Percentiles rank a stretch among this genome's conserved stretches.
Conservation (phyloP, 2,329 filamentous ascomycete species). For the Calonectria pteridis region DNA sequence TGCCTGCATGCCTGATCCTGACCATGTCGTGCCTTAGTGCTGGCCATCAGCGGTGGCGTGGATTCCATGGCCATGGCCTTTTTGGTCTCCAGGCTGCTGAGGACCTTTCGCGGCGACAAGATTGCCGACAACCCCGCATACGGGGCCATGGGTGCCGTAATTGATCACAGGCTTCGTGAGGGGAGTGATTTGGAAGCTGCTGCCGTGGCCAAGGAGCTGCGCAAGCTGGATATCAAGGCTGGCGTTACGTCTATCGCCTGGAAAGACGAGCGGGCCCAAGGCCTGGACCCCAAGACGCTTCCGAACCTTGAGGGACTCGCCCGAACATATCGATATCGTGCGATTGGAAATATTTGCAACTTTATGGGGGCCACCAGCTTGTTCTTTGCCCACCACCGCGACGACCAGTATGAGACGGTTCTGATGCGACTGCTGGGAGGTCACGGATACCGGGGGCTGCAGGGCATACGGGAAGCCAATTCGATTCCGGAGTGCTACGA, state of each 20-base stretch:
- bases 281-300: constrained; percentile 51
- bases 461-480: constrained; percentile 73
- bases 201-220: constrained; percentile 56
- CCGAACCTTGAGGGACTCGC: constrained; percentile 83
- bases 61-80: constrained; percentile 97
- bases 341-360: constrained; percentile 73
- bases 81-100: constrained; percentile 69
- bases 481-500: constrained; percentile 89
- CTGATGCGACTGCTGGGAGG: constrained; percentile 80
- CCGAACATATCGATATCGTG: constrained; percentile 78
- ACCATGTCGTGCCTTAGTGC: constrained; percentile 56
- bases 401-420: constrained; percentile 93
- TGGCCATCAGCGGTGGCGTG: constrained; percentile 92
- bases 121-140: constrained; percentile 61
- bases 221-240: constrained; percentile 52
- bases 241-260: constrained; percentile 57
- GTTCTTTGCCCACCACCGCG: constrained; percentile 86
- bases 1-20: background rate
- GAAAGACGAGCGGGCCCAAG: constrained; percentile 51
- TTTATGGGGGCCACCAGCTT: constrained; percentile 67
- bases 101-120: constrained; percentile 47
- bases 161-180: constrained; percentile 70
- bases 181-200: constrained; percentile 66
- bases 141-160: constrained; percentile 60
- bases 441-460: constrained; percentile 77